Evolutionary conservation across 2,329 filamentous ascomycete species (phyloP).

Genomic region (Epicoccum nigrum): DNA sequence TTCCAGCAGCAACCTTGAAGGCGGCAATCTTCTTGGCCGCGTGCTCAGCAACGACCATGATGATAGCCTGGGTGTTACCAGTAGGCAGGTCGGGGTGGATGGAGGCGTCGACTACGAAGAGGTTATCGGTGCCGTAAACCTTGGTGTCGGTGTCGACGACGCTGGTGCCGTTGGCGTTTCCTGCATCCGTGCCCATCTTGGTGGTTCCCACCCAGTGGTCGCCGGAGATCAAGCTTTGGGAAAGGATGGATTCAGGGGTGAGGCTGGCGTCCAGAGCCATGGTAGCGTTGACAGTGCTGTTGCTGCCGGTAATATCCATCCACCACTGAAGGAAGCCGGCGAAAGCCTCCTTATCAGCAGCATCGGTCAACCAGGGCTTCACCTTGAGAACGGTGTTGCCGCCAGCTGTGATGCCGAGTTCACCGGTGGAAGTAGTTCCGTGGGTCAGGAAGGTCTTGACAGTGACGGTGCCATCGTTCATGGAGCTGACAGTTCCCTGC

Average conservation of each 20-base stretch:
- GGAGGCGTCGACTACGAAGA: slow-evolving; percentile 55
- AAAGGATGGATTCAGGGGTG: slow-evolving; percentile 10
- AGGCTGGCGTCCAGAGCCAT: slow-evolving; percentile 10
- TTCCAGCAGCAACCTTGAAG: slow-evolving; percentile 28
- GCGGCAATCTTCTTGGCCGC: slow-evolving; percentile 62
- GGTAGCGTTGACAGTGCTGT: slow-evolving; percentile 10
- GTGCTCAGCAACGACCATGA: slow-evolving; percentile 70
- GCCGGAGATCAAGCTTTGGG: slow-evolving; percentile 10
- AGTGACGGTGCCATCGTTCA: slow-evolving; percentile 26
- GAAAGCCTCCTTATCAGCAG: slow-evolving; percentile 16
- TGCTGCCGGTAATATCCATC: slow-evolving; percentile 11
- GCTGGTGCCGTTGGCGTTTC: slow-evolving; percentile 28
- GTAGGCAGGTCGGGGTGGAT: slow-evolving; percentile 71
- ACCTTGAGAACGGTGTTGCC: slow-evolving; percentile 50
- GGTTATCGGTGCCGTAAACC: slow-evolving; percentile 53
- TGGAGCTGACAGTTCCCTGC: slow-evolving; percentile 52
- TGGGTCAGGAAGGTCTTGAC: slow-evolving; percentile 30
- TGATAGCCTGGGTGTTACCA: slow-evolving; percentile 70
- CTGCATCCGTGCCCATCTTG: slow-evolving; percentile 36
- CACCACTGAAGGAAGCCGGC: slow-evolving; percentile 17
- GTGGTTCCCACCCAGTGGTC: slow-evolving; percentile 16
- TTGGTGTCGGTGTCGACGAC: slow-evolving; percentile 50
- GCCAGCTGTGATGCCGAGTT: slow-evolving; percentile 25
- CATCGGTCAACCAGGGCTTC: slow-evolving; percentile 54
- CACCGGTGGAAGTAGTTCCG: slow-evolving; percentile 26